phyloP scores from a whole-genome alignment of 202 grass and related monocot genomes.

The Setaria viridis region DNA sequence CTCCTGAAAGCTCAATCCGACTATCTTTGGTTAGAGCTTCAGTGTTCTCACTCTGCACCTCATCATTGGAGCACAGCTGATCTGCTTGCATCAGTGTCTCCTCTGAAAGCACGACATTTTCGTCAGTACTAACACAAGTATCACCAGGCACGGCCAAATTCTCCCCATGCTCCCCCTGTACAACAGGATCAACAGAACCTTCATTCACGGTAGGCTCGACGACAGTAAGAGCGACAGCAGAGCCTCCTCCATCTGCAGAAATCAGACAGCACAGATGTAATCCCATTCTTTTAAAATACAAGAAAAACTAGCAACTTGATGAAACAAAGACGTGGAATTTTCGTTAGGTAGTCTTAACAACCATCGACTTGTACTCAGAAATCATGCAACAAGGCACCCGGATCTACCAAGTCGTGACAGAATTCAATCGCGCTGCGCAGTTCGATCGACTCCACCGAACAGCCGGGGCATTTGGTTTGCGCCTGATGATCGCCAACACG shows the following conservation, averaged over 20 bases:
- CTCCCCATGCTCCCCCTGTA: background rate
- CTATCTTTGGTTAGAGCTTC: slow-evolving; percentile 33
- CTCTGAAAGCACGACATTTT: slow-evolving; percentile 36
- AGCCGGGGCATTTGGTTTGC: background rate
- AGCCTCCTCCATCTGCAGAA: slow-evolving; percentile 64
- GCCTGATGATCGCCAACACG: slow-evolving; percentile 36
- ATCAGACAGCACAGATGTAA: slow-evolving; percentile 14
- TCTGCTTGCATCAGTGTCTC: slow-evolving; percentile 34
- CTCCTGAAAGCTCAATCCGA: slow-evolving; percentile 32
- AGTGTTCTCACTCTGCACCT: background rate
- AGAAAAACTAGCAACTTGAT: background rate
- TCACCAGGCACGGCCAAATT: slow-evolving; percentile 18
- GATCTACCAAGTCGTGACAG: slow-evolving; percentile 38
- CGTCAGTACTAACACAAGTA: slow-evolving; percentile 35
- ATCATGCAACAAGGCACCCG: background rate
- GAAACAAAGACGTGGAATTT: background rate
- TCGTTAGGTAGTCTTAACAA: slow-evolving; percentile 21
- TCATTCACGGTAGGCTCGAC: slow-evolving; percentile 35
- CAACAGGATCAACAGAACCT: slow-evolving; percentile 15
- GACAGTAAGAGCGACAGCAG: background rate
- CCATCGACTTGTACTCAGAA: slow-evolving; percentile 7
- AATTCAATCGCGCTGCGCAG: background rate
- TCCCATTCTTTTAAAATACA: background rate
- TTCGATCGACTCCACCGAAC: slow-evolving; percentile 4
- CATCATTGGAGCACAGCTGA: slow-evolving; percentile 32